Evolutionary conservation across 352 stramenopile genomes (phyloP).

Genomic region (Lagenidium giganteum): DNA sequence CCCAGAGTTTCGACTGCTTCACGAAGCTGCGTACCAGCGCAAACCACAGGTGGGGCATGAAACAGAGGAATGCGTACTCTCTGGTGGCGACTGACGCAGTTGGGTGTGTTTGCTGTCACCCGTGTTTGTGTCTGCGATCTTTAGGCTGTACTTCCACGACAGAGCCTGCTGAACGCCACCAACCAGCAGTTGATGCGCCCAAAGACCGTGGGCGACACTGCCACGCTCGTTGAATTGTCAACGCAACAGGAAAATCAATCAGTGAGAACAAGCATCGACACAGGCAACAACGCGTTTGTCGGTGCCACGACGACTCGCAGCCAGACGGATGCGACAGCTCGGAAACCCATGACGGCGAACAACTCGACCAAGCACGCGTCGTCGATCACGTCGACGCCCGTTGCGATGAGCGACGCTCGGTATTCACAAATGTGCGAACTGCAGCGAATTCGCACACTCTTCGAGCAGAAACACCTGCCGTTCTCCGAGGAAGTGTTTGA

Average conservation of each 20-base stretch:
- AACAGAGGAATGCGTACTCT: background rate
- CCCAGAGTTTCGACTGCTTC: conserved; percentile 47
- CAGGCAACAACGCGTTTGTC: too few species aligned
- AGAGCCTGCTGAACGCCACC: background rate
- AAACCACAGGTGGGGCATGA: conserved; percentile 2
- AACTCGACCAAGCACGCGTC: background rate
- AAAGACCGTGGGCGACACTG: too few species aligned
- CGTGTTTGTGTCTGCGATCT: background rate
- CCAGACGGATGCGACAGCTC: too few species aligned
- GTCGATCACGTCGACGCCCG: background rate
- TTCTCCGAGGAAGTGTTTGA: conserved; percentile 36
- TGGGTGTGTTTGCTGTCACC: too few species aligned
- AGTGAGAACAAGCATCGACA: too few species aligned
- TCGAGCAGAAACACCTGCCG: conserved; percentile 43
- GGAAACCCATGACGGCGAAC: background rate
- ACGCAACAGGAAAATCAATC: too few species aligned
- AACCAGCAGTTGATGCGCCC: background rate
- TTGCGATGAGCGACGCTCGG: conserved; percentile 49
- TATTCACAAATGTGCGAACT: conserved; percentile 49
- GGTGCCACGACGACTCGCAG: too few species aligned
- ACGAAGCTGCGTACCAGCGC: conserved; percentile 15
- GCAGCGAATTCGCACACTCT: conserved; percentile 57
- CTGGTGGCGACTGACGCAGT: too few species aligned
- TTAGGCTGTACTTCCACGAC: background rate
- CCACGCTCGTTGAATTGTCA: too few species aligned